Base-by-base conservation (phyloP, 352 stramenopile species). In the Hyaloperonospora brassicae region DNA sequence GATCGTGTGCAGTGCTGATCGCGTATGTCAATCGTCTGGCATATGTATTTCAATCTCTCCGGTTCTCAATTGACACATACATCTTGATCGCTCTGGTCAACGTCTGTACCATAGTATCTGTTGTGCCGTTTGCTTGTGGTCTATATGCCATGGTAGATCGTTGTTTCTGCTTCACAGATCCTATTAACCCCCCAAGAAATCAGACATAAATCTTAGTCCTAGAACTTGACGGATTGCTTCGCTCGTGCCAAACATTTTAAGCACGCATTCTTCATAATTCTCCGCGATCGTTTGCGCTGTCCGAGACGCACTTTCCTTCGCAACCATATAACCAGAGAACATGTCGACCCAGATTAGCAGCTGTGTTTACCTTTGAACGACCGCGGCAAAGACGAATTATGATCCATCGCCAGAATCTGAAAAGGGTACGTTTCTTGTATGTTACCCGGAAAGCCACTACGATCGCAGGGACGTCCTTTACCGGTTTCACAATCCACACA, bases 21-120 rank as follows among this genome's bases (percentile, higher is more conserved):
- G 66, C 59, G 27, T 68, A 64, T 0, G 54, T 55, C 0, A 64
- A 11, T 30, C 52, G 21, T 21, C 64, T 58, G 0, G 63, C 63
- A 24, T 71, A 71, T 17, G 66, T 54, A 40, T 66, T 58, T 51
- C 63, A 71, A n/a, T 71, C 58, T 0, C 44, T 14, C 22, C 67
- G 58, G 5, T 34, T 34, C 8, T 34, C 27, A 34, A 9, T 8
- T 9, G 27, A 9, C 4, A 34, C 27, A 8, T 34, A 67, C 46
- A 67, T 55, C 9, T 57, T 48, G 25, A 62, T n/a, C 5, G 54
- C 27, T 17, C 53, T 2, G 0, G 46, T 61, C 11, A 66, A n/a
- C 2, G 62, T 71, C 54, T 8, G 54, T 34, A 34, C 27, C 4
- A 34, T 34, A 8, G 4, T 4, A 4, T 34, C 27, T 34, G 27